Evolutionary conservation across 768 basidiomycete species (phyloP).

Genomic region (Inosperma sp.): DNA sequence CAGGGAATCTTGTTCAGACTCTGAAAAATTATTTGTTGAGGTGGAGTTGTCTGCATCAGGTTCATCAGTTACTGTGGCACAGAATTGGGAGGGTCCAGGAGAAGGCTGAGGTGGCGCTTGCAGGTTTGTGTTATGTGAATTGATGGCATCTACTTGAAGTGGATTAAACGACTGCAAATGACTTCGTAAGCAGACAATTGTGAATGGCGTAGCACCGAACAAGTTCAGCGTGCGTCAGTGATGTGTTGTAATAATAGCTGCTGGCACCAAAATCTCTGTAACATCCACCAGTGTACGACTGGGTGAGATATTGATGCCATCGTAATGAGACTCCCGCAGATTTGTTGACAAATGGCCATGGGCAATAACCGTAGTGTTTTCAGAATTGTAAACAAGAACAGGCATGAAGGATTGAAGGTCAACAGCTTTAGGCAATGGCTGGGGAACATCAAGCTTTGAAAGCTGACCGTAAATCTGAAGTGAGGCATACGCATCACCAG

Average conservation of each 20-base stretch:
- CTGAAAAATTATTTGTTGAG: neutral
- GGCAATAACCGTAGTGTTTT: slow-evolving; percentile 10
- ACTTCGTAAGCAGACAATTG: slow-evolving; percentile 10
- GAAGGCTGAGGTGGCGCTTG: too few species aligned
- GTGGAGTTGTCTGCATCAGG: neutral
- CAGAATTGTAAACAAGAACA: slow-evolving; percentile 11
- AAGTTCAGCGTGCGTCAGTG: slow-evolving; percentile 8
- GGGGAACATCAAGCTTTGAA: slow-evolving; percentile 15
- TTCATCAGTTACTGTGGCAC: neutral
- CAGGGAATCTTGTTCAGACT: neutral
- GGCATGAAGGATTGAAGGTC: neutral
- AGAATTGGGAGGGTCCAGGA: neutral
- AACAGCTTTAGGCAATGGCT: slow-evolving; percentile 2
- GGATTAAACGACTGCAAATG: slow-evolving; percentile 10
- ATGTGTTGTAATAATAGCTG: slow-evolving; percentile 16
- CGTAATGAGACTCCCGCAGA: neutral
- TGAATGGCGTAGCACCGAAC: slow-evolving; percentile 17
- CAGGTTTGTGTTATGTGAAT: neutral
- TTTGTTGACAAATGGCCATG: slow-evolving; percentile 3
- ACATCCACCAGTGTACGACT: slow-evolving; percentile 13
- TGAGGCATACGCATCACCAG: slow-evolving; percentile 15
- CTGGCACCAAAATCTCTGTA: slow-evolving; percentile 15
- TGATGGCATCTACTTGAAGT: neutral
- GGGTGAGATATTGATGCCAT: slow-evolving; percentile 12
- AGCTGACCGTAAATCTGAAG: slow-evolving; percentile 20